A percentile compares a stretch with the other conserved stretches of the same genome.
Conservation (phyloP, 768 basidiomycete species). For the Coprinopsis marcescibilis region DNA sequence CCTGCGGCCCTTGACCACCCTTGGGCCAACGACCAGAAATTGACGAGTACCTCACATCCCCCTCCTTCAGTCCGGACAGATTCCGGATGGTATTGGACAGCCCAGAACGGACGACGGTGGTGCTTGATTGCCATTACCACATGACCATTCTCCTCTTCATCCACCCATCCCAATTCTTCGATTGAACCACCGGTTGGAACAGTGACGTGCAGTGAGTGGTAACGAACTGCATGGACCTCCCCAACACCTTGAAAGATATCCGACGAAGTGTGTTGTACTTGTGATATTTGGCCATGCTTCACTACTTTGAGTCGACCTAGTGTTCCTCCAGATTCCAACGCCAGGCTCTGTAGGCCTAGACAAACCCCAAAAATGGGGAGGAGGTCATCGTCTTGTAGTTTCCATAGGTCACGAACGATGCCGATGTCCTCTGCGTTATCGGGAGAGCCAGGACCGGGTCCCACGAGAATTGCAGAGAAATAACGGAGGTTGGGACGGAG, state of each 20-base stretch:
- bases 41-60: slow-evolving; percentile 60
- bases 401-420: slow-evolving; percentile 67
- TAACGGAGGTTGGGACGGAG: slow-evolving; percentile 48
- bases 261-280: slow-evolving; percentile 48
- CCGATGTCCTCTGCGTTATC: slow-evolving; percentile 58
- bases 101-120: slow-evolving; percentile 66
- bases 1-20: slow-evolving; percentile 43
- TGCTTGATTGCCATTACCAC: slow-evolving; percentile 77
- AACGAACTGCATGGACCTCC: slow-evolving; percentile 59
- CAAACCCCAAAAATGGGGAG: slow-evolving; percentile 82
- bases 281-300: slow-evolving; percentile 53
- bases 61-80: slow-evolving; percentile 69
- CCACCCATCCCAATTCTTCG: slow-evolving; percentile 66
- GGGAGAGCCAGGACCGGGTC: slow-evolving; percentile 80
- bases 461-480: slow-evolving; percentile 69
- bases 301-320: slow-evolving; percentile 58
- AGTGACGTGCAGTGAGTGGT: slow-evolving; percentile 73
- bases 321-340: slow-evolving; percentile 54
- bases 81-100: slow-evolving; percentile 88
- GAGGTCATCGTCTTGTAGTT: slow-evolving; percentile 40
- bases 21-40: slow-evolving; percentile 69
- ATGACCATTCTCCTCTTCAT: slow-evolving; percentile 61
- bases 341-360: slow-evolving; percentile 75
- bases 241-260: slow-evolving; percentile 59
- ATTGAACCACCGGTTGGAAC: slow-evolving; percentile 41